A percentile compares a stretch with the other conserved stretches of the same genome.
These are phyloP conservation scores for Homolaphlyctis polyrhiza DNA, from an alignment of 371 early-diverging fungal species.

Conservation along the genomic window DNA sequence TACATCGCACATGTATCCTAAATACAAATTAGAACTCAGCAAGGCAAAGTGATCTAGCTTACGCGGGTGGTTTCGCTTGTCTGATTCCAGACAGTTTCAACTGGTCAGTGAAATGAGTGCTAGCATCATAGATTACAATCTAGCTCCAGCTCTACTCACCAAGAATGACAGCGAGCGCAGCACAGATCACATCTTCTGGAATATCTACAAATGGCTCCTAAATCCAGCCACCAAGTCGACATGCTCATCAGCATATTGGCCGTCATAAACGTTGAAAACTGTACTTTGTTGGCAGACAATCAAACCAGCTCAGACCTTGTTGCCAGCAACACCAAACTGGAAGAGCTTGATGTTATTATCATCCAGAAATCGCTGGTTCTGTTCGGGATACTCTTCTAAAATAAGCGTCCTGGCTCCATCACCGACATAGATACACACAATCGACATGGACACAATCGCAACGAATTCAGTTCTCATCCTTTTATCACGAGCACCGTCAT, in stretches of 20 bases:
- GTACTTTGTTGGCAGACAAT: neutral
- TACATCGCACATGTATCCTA: too few relatives aligned
- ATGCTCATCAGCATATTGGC: too few relatives aligned
- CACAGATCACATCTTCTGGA: slow-evolving; percentile 84
- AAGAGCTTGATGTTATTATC: slow-evolving; percentile 77
- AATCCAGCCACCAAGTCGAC: too few relatives aligned
- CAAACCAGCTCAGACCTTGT: slow-evolving; percentile 71
- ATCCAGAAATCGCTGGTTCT: slow-evolving; percentile 81
- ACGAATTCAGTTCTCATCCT: too few relatives aligned
- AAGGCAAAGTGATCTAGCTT: neutral
- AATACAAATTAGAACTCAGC: neutral
- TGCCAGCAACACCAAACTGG: slow-evolving; percentile 95
- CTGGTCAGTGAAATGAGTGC: neutral
- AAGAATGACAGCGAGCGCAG: slow-evolving; percentile 77
- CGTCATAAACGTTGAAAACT: neutral
- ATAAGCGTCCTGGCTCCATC: slow-evolving; percentile 37
- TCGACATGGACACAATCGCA: too few relatives aligned
- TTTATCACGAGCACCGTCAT: too few relatives aligned
- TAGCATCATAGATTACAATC: neutral
- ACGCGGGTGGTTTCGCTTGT: slow-evolving; percentile 80
- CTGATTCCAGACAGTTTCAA: slow-evolving; percentile 20
- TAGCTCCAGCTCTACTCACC: too few relatives aligned
- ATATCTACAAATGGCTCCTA: slow-evolving; percentile 98
- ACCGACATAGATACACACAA: too few relatives aligned
- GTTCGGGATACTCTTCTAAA: slow-evolving; percentile 92